Conservation (phyloP, 768 basidiomycete species). For the Pulveroboletus sp. region DNA sequence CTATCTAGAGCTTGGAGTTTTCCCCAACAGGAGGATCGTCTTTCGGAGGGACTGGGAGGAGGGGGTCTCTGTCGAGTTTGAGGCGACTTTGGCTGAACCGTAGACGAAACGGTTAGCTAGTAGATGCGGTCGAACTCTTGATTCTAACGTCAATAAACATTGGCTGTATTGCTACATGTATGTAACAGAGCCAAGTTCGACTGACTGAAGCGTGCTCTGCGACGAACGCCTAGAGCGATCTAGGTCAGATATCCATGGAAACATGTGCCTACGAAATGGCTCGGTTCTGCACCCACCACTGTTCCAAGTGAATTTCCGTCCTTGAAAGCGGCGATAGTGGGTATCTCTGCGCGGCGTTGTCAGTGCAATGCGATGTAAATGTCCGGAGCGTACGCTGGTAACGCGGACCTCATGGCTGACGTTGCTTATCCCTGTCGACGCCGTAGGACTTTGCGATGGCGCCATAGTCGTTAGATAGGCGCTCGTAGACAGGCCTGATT, state of each 20-base stretch:
- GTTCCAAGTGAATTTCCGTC: neutral
- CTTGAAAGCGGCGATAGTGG: conserved; percentile 1
- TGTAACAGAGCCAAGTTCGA: neutral
- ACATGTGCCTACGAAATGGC: neutral
- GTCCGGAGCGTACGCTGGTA: neutral
- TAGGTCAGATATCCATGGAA: neutral
- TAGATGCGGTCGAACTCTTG: neutral
- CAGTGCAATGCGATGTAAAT: neutral
- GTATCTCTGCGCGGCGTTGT: neutral
- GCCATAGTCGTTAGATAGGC: conserved; percentile 1
- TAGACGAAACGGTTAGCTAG: conserved; percentile 22
- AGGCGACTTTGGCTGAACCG: conserved; percentile 60
- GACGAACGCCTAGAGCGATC: neutral
- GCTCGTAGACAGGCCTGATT: conserved; percentile 3
- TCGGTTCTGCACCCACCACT: neutral
- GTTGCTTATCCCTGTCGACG: conserved; percentile 34
- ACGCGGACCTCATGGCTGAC: conserved; percentile 5
- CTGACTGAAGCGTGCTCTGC: neutral
- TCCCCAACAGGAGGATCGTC: conserved; percentile 54
- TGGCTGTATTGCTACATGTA: neutral
- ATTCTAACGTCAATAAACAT: neutral
- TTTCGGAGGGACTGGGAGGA: conserved; percentile 41
- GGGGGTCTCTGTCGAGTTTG: conserved; percentile 41
- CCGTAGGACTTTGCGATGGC: conserved; percentile 2
- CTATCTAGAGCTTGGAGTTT: conserved; percentile 52